Base-by-base conservation (phyloP, 441 rosid genomes). In the Kokia cookei region DNA sequence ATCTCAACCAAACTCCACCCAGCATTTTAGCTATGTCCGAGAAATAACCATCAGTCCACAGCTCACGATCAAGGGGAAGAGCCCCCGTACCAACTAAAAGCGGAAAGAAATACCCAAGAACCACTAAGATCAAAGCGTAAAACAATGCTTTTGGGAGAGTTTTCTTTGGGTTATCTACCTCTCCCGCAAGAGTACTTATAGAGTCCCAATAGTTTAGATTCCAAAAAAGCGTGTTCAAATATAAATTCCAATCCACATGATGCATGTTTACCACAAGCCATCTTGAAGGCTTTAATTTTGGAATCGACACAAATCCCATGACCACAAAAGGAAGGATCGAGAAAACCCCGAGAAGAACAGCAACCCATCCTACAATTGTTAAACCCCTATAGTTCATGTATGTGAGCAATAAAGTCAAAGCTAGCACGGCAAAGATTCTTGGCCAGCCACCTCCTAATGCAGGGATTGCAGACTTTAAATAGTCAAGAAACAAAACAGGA, bases 381-480 rank as follows among this genome's bases (percentile, higher is more conserved):
- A 65, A 65, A 65, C 70, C 70, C 55, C 55, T 65, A 65, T 65
- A 65, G 55, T 45, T 65, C 70, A 65, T 65, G 48, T 65, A 65
- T 4, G 70, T 65, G 35, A 65, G 70, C 17, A 24, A 5, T 43
- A 65, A 65, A 14, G 70, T 65, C 37, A 65, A 15, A 65, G 55
- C 70, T 24, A 65, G 5, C 35, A 45, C 55, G 8, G 70, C 55
- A 6, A 65, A 13, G 7, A 24, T 14, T 43, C 70, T 45, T 22
- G 70, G 70, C 26, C 47, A 24, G 48, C 70, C 70, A 24, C 70
- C 22, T 45, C 37, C 70, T 22, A 65, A 65, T 45, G 70, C 70
- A 24, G 70, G 70, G 70, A 65, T 65, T 24, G 35, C 70, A 14
- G 54, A 65, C 37, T 65, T 65, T 45, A 65, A 45, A 24, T 65